These are phyloP conservation scores for Aspergillus neoniger DNA, from an alignment of 2,329 filamentous ascomycete species.

Conservation along the genomic window DNA sequence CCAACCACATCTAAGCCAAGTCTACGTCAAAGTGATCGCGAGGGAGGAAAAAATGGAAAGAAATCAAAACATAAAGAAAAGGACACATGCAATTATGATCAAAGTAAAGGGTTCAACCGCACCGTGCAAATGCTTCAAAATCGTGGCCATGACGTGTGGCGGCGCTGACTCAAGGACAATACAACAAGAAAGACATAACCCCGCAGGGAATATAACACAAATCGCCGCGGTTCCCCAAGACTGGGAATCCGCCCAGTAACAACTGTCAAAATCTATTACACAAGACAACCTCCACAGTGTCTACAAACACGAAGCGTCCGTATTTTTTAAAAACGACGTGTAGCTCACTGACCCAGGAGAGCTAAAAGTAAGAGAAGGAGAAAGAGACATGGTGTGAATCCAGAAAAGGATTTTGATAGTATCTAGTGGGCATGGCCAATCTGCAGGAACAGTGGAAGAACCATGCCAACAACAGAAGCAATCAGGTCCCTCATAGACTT, in stretches of 20 bases:
- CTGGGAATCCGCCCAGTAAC: neutral
- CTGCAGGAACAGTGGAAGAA: slow-evolving; percentile 50
- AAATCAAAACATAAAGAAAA: neutral
- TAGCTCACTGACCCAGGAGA: neutral
- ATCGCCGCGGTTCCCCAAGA: neutral
- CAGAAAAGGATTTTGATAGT: neutral
- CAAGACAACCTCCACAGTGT: neutral
- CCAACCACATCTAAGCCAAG: slow-evolving; percentile 3
- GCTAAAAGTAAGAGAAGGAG: neutral
- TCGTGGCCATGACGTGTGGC: neutral
- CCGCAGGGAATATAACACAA: neutral
- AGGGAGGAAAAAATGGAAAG: slow-evolving; percentile 1
- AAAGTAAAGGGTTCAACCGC: neutral
- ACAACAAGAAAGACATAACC: neutral
- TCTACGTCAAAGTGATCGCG: slow-evolving; percentile 34
- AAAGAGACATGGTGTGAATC: neutral
- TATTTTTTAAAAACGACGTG: neutral
- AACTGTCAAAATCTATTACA: slow-evolving; percentile 4
- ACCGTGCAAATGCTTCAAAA: neutral
- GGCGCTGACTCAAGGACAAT: neutral
- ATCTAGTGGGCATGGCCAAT: slow-evolving; percentile 49
- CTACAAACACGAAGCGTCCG: neutral
- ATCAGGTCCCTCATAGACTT: slow-evolving; percentile 49
- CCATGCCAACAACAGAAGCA: slow-evolving; percentile 51
- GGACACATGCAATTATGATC: slow-evolving; percentile 31